Conservation (phyloP, 805 yeast genomes). For the Candida montana region DNA sequence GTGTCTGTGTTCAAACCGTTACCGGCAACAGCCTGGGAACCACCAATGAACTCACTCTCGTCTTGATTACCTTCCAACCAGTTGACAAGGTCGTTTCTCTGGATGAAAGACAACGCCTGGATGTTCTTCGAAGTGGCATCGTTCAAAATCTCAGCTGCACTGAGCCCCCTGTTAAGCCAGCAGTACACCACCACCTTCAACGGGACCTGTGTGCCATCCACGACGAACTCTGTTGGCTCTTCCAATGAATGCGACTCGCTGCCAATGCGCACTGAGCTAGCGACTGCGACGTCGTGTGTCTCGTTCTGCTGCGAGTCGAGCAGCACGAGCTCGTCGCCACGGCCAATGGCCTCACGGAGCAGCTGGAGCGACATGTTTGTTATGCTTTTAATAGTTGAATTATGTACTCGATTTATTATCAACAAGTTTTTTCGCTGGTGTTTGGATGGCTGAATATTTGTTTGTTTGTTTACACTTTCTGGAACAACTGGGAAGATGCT, state of each 20-base stretch:
- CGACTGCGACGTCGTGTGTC: background rate
- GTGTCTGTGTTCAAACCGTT: background rate
- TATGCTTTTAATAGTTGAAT: too few relatives aligned
- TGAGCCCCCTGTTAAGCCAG: slow-evolving; percentile 68
- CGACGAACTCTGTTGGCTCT: slow-evolving; percentile 44
- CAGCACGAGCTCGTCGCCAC: background rate
- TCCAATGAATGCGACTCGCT: background rate
- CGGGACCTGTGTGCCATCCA: slow-evolving; percentile 43
- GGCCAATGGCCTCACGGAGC: background rate
- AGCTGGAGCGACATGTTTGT: background rate
- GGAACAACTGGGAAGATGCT: background rate
- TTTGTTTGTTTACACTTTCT: too few relatives aligned
- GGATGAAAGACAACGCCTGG: slow-evolving; percentile 72
- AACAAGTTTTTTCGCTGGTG: too few relatives aligned
- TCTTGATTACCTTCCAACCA: slow-evolving; percentile 72
- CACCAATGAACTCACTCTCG: slow-evolving; percentile 48
- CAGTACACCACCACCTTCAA: slow-evolving; percentile 66
- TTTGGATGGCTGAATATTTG: too few relatives aligned
- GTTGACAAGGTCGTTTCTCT: slow-evolving; percentile 75
- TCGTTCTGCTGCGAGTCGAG: too few relatives aligned
- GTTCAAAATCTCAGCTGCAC: slow-evolving; percentile 76
- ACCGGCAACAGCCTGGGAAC: slow-evolving; percentile 2
- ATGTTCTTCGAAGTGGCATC: slow-evolving; percentile 62
- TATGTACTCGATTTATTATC: too few relatives aligned
- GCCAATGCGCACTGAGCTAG: background rate